These are phyloP conservation scores for Rickenella mellea DNA, from an alignment of 768 basidiomycete genomes.

Conservation along the genomic window DNA sequence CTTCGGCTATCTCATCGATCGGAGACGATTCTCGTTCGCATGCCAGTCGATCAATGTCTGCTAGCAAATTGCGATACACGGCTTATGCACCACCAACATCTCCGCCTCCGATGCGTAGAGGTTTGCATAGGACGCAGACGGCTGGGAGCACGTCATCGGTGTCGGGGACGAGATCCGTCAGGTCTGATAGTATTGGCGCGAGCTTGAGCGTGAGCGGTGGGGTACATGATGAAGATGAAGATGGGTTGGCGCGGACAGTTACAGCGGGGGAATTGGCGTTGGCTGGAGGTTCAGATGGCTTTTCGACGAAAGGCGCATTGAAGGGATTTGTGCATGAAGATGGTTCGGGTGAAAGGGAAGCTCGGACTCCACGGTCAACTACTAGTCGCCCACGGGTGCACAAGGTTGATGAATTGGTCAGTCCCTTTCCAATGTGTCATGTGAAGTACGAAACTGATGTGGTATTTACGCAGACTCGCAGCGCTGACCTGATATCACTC, in stretches of 20 bases:
- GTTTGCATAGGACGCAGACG: not conserved
- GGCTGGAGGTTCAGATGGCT: not conserved
- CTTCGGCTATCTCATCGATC: not conserved
- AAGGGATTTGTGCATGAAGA: not conserved
- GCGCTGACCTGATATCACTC: constrained; percentile 58
- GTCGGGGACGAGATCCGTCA: not conserved
- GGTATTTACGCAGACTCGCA: constrained; percentile 18
- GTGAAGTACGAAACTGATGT: too few relatives aligned
- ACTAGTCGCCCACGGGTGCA: not conserved
- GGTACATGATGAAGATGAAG: not conserved
- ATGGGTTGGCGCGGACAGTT: not conserved
- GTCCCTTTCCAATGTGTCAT: not conserved
- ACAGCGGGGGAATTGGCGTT: not conserved
- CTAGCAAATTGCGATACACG: not conserved
- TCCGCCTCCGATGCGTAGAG: not conserved
- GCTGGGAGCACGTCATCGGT: not conserved
- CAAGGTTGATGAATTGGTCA: not conserved
- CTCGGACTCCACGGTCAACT: not conserved
- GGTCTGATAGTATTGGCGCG: not conserved
- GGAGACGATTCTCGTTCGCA: too few relatives aligned
- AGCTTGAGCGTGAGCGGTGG: not conserved
- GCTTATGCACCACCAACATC: not conserved
- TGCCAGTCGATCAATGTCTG: not conserved
- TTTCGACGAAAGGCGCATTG: constrained; percentile 1
- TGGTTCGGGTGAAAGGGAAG: not conserved